phyloP scores from a whole-genome alignment of 345 rosid genomes.

The Hibiscus tridactylites region DNA sequence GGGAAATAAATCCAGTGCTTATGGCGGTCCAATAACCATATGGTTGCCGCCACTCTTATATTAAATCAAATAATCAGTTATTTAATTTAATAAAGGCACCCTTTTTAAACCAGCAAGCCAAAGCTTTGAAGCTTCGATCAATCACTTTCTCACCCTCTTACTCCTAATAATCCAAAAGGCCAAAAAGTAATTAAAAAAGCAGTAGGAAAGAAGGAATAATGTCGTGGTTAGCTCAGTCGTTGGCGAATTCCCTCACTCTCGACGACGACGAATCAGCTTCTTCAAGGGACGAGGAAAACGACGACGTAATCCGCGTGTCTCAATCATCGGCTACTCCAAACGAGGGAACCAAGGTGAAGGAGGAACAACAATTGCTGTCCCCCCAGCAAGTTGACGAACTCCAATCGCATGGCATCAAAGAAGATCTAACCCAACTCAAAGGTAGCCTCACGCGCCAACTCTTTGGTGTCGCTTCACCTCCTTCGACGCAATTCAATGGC shows the following conservation, averaged over 20 bases:
- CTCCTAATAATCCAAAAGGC: too few relatives aligned
- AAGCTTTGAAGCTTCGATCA: too few relatives aligned
- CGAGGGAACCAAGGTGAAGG: constrained; percentile 10
- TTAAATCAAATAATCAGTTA: background rate
- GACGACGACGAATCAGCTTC: constrained; percentile 33
- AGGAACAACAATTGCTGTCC: constrained; percentile 6
- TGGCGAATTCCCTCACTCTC: constrained; percentile 67
- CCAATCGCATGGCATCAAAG: constrained; percentile 69
- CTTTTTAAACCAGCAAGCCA: too few relatives aligned
- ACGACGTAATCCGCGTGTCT: constrained; percentile 14
- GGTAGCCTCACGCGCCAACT: constrained; percentile 67
- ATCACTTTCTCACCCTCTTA: too few relatives aligned
- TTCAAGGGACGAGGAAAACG: constrained; percentile 13
- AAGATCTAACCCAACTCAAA: constrained; percentile 67
- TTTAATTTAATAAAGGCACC: background rate
- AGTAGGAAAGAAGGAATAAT: constrained; percentile 10
- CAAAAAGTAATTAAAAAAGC: too few relatives aligned
- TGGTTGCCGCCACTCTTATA: constrained; percentile 5
- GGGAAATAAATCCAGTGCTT: background rate
- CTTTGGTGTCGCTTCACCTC: constrained; percentile 83
- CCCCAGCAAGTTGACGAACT: constrained; percentile 28
- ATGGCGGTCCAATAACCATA: background rate
- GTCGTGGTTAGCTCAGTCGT: constrained; percentile 87
- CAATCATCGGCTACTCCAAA: constrained; percentile 9
- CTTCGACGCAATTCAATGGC: constrained; percentile 17